Base-by-base conservation (phyloP, 1,139 yeast genomes). In the Geotrichum cucujoidarum region DNA sequence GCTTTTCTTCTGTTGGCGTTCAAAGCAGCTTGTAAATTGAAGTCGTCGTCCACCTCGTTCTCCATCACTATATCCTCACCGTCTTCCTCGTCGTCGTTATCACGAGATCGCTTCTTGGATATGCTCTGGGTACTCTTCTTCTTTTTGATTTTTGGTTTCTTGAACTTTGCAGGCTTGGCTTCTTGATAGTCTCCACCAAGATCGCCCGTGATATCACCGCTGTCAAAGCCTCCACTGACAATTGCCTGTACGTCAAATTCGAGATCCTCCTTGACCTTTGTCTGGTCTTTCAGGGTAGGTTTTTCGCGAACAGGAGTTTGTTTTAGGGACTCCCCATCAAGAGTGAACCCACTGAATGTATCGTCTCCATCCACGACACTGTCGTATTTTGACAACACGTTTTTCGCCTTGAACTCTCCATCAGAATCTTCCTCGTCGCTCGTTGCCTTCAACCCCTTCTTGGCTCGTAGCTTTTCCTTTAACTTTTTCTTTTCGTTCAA, bases 1-100 rank as follows among this genome's bases (percentile, higher is more conserved):
- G 68, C 71, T 44, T 65, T 59, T 21, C 67, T 56, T 53, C 88
- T 68, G 42, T 70, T 72, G 13, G 55, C 52, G 1, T 72, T 64
- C 41, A 81, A 61, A 0, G 71, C 53, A 0, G 62, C 60, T 44
- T 74, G 77, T 14, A 83, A 60, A 42, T 80, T 84, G 3, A 72
- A 75, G 33, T 73, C 77, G 42, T 71, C 77, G 14, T 66, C 73
- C 30, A 49, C 51, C 14, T 50, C 38, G 33, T 24, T 34, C 13
- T 6, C 14, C 21, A 37, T 40, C 1, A 54, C 55, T 14, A 53
- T 50, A 34, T 53, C 59, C 39, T 59, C 58, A 11, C 49, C 53
- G 6, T 46, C 55, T 17, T 53, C 51, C 31, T 41, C 29, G 8
- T 55, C 63, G 8, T 48, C 55, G 13, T 37, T 31, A 18, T 55